These are phyloP conservation scores for Chaetoscypha palmicola DNA, from an alignment of 2,329 filamentous ascomycete genomes.

Conservation along the genomic window DNA sequence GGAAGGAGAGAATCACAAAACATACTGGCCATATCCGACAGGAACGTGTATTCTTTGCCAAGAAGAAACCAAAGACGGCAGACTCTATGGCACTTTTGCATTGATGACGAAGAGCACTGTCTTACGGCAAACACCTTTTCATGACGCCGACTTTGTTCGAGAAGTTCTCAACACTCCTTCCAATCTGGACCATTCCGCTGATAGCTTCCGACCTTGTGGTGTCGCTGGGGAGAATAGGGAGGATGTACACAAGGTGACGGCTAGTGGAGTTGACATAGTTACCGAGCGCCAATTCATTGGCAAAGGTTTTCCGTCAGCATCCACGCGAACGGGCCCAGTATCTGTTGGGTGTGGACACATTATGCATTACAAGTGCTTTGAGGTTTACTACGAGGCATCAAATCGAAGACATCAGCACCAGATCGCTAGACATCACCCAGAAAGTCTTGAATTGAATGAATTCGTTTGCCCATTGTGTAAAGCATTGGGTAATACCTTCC, in stretches of 20 bases:
- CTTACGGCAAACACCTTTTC: slow-evolving; percentile 75
- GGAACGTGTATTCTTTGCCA: slow-evolving; percentile 96
- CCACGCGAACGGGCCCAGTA: slow-evolving; percentile 66
- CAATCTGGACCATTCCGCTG: slow-evolving; percentile 79
- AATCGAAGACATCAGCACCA: slow-evolving; percentile 80
- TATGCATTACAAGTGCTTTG: slow-evolving; percentile 97
- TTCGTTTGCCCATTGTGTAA: slow-evolving; percentile 98
- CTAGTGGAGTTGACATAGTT: slow-evolving; percentile 62
- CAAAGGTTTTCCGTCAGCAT: slow-evolving; percentile 72
- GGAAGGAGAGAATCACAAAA: slow-evolving; percentile 57
- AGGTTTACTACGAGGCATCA: slow-evolving; percentile 81
- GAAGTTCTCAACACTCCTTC: slow-evolving; percentile 73
- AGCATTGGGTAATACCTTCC: slow-evolving; percentile 86
- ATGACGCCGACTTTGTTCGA: slow-evolving; percentile 74
- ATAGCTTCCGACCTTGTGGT: slow-evolving; percentile 79
- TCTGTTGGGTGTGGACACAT: slow-evolving; percentile 93
- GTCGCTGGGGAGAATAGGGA: slow-evolving; percentile 81
- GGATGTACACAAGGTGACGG: slow-evolving; percentile 67
- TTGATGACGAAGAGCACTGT: slow-evolving; percentile 82
- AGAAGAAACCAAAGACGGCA: slow-evolving; percentile 85
- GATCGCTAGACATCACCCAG: slow-evolving; percentile 90
- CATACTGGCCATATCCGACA: slow-evolving; percentile 81
- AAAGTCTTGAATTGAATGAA: slow-evolving; percentile 70
- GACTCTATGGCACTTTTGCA: slow-evolving; percentile 88
- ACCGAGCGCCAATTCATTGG: slow-evolving; percentile 77